These are phyloP conservation scores for Epichloe glyceriae DNA, from an alignment of 2,329 filamentous ascomycete genomes.

Conservation along the genomic window DNA sequence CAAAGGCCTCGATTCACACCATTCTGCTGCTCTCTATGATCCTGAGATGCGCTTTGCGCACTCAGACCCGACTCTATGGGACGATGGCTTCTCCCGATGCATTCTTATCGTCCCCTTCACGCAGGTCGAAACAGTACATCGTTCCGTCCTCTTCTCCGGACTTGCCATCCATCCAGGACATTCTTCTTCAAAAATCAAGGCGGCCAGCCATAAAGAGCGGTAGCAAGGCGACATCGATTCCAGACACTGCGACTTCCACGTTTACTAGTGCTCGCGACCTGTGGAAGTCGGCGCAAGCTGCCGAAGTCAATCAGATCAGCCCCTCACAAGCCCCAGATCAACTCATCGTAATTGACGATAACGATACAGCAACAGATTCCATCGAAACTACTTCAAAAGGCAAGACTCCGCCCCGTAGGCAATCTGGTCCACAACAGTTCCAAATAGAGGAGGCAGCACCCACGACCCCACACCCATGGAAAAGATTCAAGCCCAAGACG, in stretches of 20 bases:
- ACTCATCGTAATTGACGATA: conserved; percentile 1
- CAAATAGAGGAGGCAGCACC: not conserved
- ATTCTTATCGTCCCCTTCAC: conserved; percentile 18
- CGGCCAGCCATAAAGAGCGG: conserved; percentile 22
- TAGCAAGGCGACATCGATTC: conserved; percentile 24
- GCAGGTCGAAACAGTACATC: conserved; percentile 19
- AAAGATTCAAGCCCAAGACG: conserved; percentile 20
- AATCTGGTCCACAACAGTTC: not conserved
- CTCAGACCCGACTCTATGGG: conserved; percentile 16
- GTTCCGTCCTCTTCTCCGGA: conserved; percentile 37
- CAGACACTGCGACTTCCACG: conserved; percentile 20
- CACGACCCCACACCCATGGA: conserved; percentile 21
- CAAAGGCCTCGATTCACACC: not conserved
- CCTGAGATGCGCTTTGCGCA: conserved; percentile 35
- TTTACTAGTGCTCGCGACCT: conserved; percentile 31
- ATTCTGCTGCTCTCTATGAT: conserved; percentile 18
- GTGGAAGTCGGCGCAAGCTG: conserved; percentile 19
- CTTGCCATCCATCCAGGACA: conserved; percentile 38
- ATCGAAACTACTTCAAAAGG: not conserved
- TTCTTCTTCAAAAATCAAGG: conserved; percentile 26
- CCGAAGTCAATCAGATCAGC: conserved; percentile 1
- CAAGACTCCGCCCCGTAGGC: not conserved
- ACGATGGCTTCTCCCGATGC: conserved; percentile 22
- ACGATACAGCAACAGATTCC: conserved; percentile 2
- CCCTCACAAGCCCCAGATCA: not conserved